Conservation (phyloP, 2,329 filamentous ascomycete species). For the Cryphonectria naterciae region DNA sequence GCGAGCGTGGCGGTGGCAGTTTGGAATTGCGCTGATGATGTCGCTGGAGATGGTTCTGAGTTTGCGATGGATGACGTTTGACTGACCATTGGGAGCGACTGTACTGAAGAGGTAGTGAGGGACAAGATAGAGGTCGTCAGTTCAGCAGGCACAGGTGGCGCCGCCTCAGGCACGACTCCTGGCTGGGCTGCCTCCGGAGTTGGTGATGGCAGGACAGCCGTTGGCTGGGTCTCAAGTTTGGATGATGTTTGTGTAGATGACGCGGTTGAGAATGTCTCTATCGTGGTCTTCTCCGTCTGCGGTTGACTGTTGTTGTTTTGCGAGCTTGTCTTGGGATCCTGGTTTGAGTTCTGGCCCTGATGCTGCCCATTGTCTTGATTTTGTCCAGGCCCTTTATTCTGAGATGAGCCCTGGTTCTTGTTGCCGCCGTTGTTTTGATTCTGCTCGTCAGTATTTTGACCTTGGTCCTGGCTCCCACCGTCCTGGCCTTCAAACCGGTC, state of each 20-base stretch:
- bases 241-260: neutral
- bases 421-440: neutral
- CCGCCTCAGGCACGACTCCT: neutral
- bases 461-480: constrained; percentile 7
- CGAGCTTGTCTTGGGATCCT: neutral
- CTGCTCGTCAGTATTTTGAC: constrained; percentile 10
- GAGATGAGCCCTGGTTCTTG: neutral
- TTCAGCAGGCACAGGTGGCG: neutral
- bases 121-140: constrained; percentile 7
- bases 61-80: neutral
- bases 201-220: neutral
- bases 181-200: neutral
- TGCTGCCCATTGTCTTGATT: constrained; percentile 8
- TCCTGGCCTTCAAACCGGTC: neutral
- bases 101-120: neutral
- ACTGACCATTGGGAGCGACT: neutral
- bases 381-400: neutral
- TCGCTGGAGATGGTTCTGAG: constrained; percentile 2
- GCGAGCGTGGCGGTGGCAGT: neutral
- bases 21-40: constrained; percentile 2
- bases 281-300: neutral
- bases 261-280: neutral
- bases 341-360: neutral
- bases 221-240: neutral
- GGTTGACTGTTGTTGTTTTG: constrained; percentile 2